Percentiles rank a stretch among this genome's conserved stretches.
phyloP scores from a whole-genome alignment of 2,329 filamentous ascomycete genomes.

The Aspergillus oerlinghausenensis region DNA sequence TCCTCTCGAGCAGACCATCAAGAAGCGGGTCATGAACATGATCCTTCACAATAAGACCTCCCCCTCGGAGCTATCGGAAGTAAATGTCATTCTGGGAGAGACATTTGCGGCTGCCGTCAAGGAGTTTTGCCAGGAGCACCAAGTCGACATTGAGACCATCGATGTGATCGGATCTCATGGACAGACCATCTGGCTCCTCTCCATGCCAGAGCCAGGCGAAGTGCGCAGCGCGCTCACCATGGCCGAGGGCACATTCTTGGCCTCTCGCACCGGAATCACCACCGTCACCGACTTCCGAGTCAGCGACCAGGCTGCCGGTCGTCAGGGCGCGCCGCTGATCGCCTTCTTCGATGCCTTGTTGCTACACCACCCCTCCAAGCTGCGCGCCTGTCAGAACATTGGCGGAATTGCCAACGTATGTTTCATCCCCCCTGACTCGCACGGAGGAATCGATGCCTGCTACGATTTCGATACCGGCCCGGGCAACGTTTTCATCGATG shows the following conservation, averaged over 20 bases:
- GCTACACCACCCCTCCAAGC: conserved; percentile 53
- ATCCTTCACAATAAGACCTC: conserved; percentile 51
- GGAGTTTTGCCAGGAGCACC: conserved; percentile 45
- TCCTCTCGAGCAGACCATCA: conserved; percentile 50
- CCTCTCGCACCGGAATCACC: conserved; percentile 53
- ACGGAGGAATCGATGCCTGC: conserved; percentile 37
- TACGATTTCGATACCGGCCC: conserved; percentile 55
- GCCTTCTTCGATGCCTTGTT: conserved; percentile 55
- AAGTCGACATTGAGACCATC: not conserved
- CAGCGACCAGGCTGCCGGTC: conserved; percentile 53
- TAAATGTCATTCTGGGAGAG: conserved; percentile 56
- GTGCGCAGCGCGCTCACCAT: conserved; percentile 50
- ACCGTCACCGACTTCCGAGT: conserved; percentile 57
- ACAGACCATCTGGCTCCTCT: conserved; percentile 55
- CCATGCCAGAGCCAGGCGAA: conserved; percentile 48
- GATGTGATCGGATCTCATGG: conserved; percentile 43
- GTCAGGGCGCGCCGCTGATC: conserved; percentile 53
- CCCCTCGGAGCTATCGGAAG: conserved; percentile 51
- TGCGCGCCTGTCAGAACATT: conserved; percentile 59
- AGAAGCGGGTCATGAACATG: conserved; percentile 53
- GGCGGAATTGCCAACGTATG: conserved; percentile 59
- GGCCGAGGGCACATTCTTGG: conserved; percentile 55
- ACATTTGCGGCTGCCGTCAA: conserved; percentile 38
- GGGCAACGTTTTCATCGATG: conserved; percentile 55
- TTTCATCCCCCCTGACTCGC: conserved; percentile 50